phyloP scores from a whole-genome alignment of 257 asterid genomes.

The Nicotiana attenuata region DNA sequence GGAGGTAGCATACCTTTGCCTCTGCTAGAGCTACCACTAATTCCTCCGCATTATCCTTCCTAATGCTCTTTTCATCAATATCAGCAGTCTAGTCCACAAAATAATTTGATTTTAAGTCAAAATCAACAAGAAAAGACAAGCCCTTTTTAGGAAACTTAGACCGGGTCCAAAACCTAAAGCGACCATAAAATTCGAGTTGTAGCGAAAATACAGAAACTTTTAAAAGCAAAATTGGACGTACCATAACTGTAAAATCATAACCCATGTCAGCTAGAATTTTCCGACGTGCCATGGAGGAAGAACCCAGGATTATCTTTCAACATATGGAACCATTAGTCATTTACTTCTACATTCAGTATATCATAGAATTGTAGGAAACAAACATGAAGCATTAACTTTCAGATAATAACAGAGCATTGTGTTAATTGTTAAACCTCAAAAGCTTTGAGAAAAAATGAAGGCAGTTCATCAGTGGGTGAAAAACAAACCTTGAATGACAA shows the following conservation, averaged over 20 bases:
- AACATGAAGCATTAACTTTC: neutral
- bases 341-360: neutral
- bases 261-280: conserved; percentile 74
- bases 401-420: neutral
- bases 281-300: conserved; percentile 73
- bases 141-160: neutral
- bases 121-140: neutral
- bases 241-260: conserved; percentile 58
- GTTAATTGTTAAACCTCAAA: neutral
- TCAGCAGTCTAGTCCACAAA: conserved; percentile 57
- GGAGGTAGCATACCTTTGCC: conserved; percentile 58
- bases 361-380: neutral
- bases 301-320: conserved; percentile 69
- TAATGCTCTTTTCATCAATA: conserved; percentile 73
- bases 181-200: neutral
- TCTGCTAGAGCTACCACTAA: conserved; percentile 80
- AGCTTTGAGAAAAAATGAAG: neutral
- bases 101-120: neutral
- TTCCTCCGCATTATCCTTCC: conserved; percentile 73
- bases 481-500: conserved; percentile 29
- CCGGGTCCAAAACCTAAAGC: neutral
- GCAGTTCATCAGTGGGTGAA: neutral
- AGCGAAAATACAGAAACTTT: neutral
- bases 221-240: conserved; percentile 13
- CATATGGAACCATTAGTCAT: neutral